A percentile compares a stretch with the other conserved stretches of the same genome.
Conservation (phyloP, 139 green algal genomes). For the Chlorokybus atmophyticus region DNA sequence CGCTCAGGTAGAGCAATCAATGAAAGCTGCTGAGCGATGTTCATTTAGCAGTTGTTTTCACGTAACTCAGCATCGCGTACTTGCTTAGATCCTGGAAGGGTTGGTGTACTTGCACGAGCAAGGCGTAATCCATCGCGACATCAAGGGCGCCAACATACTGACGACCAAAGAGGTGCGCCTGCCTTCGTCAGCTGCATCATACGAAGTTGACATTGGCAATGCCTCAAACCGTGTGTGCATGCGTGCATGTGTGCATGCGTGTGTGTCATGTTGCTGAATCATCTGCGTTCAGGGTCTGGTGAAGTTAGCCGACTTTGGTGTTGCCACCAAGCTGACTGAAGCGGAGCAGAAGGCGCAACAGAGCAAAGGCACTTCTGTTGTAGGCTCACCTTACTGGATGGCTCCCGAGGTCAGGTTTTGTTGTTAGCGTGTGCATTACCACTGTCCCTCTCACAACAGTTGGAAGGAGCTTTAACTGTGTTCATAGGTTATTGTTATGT, state of each 20-base stretch:
- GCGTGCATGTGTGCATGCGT: not conserved
- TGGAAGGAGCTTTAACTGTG: no score
- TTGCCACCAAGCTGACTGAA: slow-evolving; percentile 72
- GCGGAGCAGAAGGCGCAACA: slow-evolving; percentile 29
- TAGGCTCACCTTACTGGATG: slow-evolving; percentile 70
- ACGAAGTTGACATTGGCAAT: no score
- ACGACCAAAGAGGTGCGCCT: slow-evolving; percentile 72
- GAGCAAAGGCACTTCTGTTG: no score
- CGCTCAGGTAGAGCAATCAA: slow-evolving; percentile 60
- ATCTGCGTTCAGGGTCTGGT: slow-evolving; percentile 58
- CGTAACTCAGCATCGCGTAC: not conserved
- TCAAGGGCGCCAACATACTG: slow-evolving; percentile 93
- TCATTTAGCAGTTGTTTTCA: no score
- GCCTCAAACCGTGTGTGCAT: no score
- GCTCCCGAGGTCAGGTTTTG: slow-evolving; percentile 15
- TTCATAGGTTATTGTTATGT: slow-evolving; percentile 97
- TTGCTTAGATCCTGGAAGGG: slow-evolving; percentile 48
- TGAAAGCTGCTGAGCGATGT: no score
- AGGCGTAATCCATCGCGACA: slow-evolving; percentile 86
- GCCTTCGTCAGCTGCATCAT: no score
- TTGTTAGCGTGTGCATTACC: no score
- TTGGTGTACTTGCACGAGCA: slow-evolving; percentile 84
- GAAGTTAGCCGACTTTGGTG: slow-evolving; percentile 95
- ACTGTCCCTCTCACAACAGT: no score
- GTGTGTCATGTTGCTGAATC: not conserved